Percentiles rank a stretch among this genome's conserved stretches.
These are phyloP conservation scores for Apiotrichum brassicae DNA, from an alignment of 1,284 basidiomycete genomes.

Conservation along the genomic window DNA sequence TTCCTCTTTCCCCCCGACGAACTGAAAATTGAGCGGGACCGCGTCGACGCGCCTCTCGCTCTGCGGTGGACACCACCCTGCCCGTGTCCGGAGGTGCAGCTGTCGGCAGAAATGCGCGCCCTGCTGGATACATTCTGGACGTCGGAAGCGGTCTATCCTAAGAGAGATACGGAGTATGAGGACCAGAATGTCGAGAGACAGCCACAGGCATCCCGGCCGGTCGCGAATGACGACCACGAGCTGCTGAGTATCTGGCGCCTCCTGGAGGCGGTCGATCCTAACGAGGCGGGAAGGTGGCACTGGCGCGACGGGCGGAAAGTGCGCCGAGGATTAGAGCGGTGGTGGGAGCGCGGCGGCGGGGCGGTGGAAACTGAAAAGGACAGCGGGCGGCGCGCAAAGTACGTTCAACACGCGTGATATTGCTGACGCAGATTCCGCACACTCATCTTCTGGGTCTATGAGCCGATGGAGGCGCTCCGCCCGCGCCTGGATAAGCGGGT, in stretches of 20 bases:
- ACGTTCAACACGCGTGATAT: background rate
- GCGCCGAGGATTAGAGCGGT: constrained; percentile 68
- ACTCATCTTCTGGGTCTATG: constrained; percentile 87
- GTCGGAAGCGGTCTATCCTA: constrained; percentile 28
- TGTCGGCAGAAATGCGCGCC: constrained; percentile 19
- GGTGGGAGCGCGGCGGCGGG: constrained; percentile 62
- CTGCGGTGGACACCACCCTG: constrained; percentile 28
- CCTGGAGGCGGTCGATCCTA: constrained; percentile 64
- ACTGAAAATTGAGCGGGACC: constrained; percentile 46
- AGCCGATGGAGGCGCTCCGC: constrained; percentile 60
- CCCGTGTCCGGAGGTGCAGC: constrained; percentile 39
- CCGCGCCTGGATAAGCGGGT: constrained; percentile 70
- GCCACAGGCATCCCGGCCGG: constrained; percentile 25
- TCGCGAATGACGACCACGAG: constrained; percentile 51
- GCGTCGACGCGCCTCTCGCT: constrained; percentile 4
- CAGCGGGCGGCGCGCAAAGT: constrained; percentile 17
- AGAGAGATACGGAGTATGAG: constrained; percentile 25
- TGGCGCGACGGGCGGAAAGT: constrained; percentile 92
- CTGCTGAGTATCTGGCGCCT: constrained; percentile 62
- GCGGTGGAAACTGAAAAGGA: constrained; percentile 52
- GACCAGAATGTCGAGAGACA: too few relatives aligned
- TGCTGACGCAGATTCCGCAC: constrained; percentile 60
- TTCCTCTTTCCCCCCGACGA: constrained; percentile 62
- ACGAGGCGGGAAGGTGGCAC: constrained; percentile 81
- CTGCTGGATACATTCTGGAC: constrained; percentile 43